Conservation (phyloP, 306 rosid genomes). For the Prunus padus region DNA sequence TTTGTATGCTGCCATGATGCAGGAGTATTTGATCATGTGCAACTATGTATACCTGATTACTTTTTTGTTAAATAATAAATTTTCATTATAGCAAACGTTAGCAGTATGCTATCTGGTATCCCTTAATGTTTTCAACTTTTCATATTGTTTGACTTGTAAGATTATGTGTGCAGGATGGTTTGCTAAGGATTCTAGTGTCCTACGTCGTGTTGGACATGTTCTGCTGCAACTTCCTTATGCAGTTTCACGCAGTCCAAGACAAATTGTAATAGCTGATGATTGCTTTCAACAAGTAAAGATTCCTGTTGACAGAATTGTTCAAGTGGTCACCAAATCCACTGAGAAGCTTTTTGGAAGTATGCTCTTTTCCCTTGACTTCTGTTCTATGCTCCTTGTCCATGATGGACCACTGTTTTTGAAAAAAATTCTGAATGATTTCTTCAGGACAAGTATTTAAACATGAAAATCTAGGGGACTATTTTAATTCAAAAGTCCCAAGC, state of each 20-base stretch:
- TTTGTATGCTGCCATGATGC: conserved; percentile 6
- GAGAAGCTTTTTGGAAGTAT: conserved; percentile 93
- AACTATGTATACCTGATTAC: not conserved
- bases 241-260: conserved; percentile 69
- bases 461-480: conserved; percentile 63
- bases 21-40: conserved; percentile 6
- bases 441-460: conserved; percentile 88
- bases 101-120: not conserved
- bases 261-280: conserved; percentile 80
- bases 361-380: conserved; percentile 30
- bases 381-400: not conserved
- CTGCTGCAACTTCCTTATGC: conserved; percentile 73
- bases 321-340: conserved; percentile 71
- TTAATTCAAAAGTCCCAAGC: conserved; percentile 75
- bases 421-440: conserved; percentile 18
- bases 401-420: conserved; percentile 6
- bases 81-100: not conserved
- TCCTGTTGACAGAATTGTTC: conserved; percentile 73
- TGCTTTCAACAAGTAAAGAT: conserved; percentile 73
- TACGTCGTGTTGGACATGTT: conserved; percentile 79
- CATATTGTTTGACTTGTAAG: conserved; percentile 10
- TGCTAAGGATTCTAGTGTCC: conserved; percentile 77
- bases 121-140: conserved; percentile 6
- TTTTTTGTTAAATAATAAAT: not conserved
- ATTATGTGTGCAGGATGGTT: conserved; percentile 69